phyloP scores from a whole-genome alignment of 306 rosid genomes.

The Lathyrus sativus region DNA sequence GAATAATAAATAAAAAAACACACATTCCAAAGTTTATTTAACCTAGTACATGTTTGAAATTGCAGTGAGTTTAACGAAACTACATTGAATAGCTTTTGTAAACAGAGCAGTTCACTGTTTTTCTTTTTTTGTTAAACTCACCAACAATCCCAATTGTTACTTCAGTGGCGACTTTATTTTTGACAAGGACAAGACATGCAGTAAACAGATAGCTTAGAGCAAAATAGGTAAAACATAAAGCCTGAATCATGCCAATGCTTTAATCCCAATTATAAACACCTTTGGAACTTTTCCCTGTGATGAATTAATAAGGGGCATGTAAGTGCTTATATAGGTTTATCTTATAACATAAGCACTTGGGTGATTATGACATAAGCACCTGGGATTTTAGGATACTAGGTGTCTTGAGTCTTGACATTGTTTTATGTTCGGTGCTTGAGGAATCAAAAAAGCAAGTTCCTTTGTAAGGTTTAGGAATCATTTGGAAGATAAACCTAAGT shows the following conservation, averaged over 20 bases:
- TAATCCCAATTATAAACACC: background rate
- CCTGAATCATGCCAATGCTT: background rate
- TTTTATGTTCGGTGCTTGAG: too few species aligned
- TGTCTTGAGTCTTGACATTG: too few species aligned
- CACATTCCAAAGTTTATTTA: background rate
- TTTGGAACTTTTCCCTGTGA: background rate
- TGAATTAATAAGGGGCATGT: background rate
- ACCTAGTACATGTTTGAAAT: background rate
- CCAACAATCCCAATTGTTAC: background rate
- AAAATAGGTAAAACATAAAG: background rate
- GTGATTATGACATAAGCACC: too few species aligned
- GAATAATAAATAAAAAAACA: background rate
- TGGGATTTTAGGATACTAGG: too few species aligned
- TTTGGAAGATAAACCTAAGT: too few species aligned
- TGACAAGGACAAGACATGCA: conserved; percentile 6
- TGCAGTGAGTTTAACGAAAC: background rate
- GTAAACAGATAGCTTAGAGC: conserved; percentile 20
- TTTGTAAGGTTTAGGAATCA: too few species aligned
- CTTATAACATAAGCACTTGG: too few species aligned
- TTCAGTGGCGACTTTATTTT: background rate
- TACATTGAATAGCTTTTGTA: background rate
- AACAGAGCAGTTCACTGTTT: background rate
- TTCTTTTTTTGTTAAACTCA: background rate
- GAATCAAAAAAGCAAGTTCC: too few species aligned
- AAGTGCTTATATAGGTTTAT: too few species aligned